phyloP scores from a whole-genome alignment of 352 stramenopile species.

The Blastocystis sp. region DNA sequence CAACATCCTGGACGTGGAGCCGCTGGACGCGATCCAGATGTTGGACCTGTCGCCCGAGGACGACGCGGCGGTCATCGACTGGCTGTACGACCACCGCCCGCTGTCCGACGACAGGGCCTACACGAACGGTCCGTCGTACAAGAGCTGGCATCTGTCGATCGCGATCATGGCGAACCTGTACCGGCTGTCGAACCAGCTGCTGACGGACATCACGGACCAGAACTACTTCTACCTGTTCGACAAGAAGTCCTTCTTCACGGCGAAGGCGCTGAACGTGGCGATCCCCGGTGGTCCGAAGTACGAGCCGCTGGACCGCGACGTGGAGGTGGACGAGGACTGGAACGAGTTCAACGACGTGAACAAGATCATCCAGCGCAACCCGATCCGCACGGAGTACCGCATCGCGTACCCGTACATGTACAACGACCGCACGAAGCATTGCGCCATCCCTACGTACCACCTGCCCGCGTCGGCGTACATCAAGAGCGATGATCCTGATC shows the following conservation, averaged over 20 bases:
- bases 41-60: slow-evolving; percentile 86
- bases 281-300: slow-evolving; percentile 98
- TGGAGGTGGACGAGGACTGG: slow-evolving; percentile 97
- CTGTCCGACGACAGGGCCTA: slow-evolving; percentile 82
- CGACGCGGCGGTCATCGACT: slow-evolving; percentile 88
- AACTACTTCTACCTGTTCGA: slow-evolving; percentile 90
- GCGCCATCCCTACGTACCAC: slow-evolving; percentile 91
- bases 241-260: slow-evolving; percentile 96
- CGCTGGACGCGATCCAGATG: slow-evolving; percentile 84
- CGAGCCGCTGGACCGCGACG: slow-evolving; percentile 94
- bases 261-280: slow-evolving; percentile 97
- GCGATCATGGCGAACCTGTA: slow-evolving; percentile 96
- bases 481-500: slow-evolving; percentile 87
- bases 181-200: slow-evolving; percentile 89
- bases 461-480: slow-evolving; percentile 92
- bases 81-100: slow-evolving; percentile 96
- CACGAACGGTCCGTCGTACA: slow-evolving; percentile 94
- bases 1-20: slow-evolving; percentile 91
- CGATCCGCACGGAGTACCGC: slow-evolving; percentile 97
- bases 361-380: slow-evolving; percentile 98
- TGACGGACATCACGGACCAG: slow-evolving; percentile 91
- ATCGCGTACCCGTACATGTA: slow-evolving; percentile 98
- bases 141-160: slow-evolving; percentile 90
- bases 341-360: slow-evolving; percentile 99
- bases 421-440: slow-evolving; percentile 91